Base-by-base conservation (phyloP, 352 stramenopile species). In the Globisporangium ultimum region DNA sequence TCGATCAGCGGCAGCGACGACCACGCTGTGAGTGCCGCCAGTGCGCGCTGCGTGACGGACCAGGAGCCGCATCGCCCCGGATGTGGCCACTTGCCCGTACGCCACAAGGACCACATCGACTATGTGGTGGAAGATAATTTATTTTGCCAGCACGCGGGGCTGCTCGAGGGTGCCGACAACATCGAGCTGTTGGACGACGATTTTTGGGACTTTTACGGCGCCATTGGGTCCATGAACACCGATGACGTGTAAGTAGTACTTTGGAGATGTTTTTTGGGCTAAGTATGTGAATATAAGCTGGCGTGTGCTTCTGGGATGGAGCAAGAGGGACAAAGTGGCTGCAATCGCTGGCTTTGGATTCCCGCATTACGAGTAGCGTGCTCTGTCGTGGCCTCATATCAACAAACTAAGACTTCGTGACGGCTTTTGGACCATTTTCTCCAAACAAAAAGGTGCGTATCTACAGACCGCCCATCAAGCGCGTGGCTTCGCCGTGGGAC, bases 151-250 rank as follows among this genome's bases (percentile, higher is more conserved):
- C 71, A 88, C 38, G 73, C 70, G 15, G 81, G 71, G 14, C 74
- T 79, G 61, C 66, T 87, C 24, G 75, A 84, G 13, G 71, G 67
- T 12, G 67, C 72, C 46, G 80, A 90, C 50, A 68, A 72, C 22
- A 71, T 88, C 11, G 78, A 88, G 64, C 64, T 92, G 43, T 67
- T 92, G 28, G 80, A 83, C 38, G 83, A 92, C 45, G 83, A 90
- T 42, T 92, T 92, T 61, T 92, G 83, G 83, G 83, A 88, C 46
- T 92, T 92, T 49, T 92, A 89, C 50, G 80, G 73, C 38, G 83
- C 83, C 20, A 74, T 89, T 41, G 79, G 78, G 40, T 80, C 79
- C 36, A 75, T 89, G 56, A 75, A 78, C 55, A 69, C 59, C 11
- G 70, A 78, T 32, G 24, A 32, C 24, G 24, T 32, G 24, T 32